phyloP scores from a whole-genome alignment of 129 eudicot genomes.

The Tanacetum coccineum region DNA sequence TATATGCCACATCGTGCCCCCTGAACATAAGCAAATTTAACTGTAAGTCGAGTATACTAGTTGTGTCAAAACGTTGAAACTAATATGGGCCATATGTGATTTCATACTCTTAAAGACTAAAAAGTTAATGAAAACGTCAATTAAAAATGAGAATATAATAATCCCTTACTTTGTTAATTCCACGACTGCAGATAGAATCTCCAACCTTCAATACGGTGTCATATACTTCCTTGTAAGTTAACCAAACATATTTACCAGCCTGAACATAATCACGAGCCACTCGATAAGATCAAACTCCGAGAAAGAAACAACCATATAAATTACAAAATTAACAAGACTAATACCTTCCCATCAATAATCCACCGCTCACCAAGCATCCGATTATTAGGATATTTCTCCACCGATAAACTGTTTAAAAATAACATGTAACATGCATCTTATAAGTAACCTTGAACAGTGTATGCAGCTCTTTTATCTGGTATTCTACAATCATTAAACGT shows the following conservation, averaged over 20 bases:
- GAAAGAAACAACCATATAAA: not conserved
- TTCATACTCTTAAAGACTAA: not conserved
- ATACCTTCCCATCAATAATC: conserved; percentile 70
- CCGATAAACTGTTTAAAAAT: conserved; percentile 53
- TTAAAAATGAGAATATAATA: no score
- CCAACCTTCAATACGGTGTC: conserved; percentile 45
- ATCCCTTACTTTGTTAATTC: conserved; percentile 34
- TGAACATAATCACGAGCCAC: conserved; percentile 17
- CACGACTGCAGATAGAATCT: conserved; percentile 39
- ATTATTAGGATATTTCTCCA: conserved; percentile 60
- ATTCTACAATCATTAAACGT: no score
- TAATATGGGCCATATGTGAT: not conserved
- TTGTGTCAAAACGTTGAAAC: not conserved
- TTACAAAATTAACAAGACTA: not conserved
- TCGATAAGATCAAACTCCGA: not conserved
- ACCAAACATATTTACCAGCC: conserved; percentile 71
- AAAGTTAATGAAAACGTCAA: not conserved
- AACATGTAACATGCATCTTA: not conserved
- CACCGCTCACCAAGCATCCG: conserved; percentile 79
- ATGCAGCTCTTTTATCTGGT: no score
- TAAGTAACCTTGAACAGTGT: not conserved
- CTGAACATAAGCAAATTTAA: conserved; percentile 28
- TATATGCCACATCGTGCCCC: conserved; percentile 76
- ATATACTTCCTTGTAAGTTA: conserved; percentile 50
- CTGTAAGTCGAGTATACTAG: not conserved